Evolutionary conservation across 2,329 filamentous ascomycete species (phyloP).

Genomic region (Gnomoniopsis sp.): DNA sequence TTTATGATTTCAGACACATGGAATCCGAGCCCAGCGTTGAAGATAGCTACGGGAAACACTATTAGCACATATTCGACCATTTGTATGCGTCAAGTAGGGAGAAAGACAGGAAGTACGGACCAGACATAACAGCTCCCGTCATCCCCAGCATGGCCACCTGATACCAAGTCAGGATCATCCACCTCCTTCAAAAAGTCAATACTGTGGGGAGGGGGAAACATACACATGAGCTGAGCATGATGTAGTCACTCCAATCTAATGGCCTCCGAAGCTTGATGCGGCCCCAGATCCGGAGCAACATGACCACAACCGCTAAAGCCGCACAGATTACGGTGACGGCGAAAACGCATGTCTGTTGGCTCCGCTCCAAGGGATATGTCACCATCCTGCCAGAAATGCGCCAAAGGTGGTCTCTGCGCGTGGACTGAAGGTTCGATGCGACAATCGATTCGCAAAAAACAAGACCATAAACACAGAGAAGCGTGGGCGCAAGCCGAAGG

Average conservation of each 20-base stretch:
- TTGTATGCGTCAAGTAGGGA: too few species aligned
- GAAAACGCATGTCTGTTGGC: neutral
- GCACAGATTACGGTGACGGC: neutral
- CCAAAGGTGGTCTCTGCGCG: neutral
- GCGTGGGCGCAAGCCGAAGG: too few species aligned
- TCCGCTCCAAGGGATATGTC: neutral
- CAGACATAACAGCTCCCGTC: neutral
- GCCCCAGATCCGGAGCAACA: neutral
- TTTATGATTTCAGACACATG: constrained; percentile 1
- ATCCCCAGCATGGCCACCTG: neutral
- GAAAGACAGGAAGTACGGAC: neutral
- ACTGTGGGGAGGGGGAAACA: neutral
- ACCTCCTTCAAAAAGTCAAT: neutral
- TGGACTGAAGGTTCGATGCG: neutral
- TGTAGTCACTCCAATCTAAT: constrained; percentile 4
- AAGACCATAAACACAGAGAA: too few species aligned
- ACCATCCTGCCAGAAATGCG: neutral
- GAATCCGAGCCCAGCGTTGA: constrained; percentile 6
- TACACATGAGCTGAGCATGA: constrained; percentile 6
- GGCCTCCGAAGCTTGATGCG: constrained; percentile 8
- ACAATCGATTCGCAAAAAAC: neutral
- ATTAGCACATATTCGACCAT: neutral
- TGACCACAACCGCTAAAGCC: neutral
- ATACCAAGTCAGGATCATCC: neutral
- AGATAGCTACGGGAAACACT: neutral